These are phyloP conservation scores for Nannizziopsis barbatae DNA, from an alignment of 2,329 filamentous ascomycete genomes.

Conservation along the genomic window DNA sequence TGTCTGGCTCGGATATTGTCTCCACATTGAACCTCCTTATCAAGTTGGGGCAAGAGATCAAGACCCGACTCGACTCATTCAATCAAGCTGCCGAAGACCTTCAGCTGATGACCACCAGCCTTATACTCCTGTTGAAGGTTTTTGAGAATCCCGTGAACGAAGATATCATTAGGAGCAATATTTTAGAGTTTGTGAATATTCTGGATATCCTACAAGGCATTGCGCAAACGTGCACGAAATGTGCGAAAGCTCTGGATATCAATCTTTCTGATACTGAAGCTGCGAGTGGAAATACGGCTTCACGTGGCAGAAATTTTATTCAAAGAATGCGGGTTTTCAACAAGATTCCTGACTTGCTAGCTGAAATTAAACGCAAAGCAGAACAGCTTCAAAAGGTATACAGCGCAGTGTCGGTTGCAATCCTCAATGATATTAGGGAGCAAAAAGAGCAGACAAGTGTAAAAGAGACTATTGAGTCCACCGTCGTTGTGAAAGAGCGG, in stretches of 20 bases:
- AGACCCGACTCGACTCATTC: conserved; percentile 4
- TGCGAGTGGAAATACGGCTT: no score
- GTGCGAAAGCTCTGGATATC: no score
- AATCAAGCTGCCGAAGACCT: conserved; percentile 7
- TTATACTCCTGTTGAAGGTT: conserved; percentile 2
- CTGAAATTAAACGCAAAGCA: conserved; percentile 5
- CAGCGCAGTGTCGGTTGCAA: conserved; percentile 5
- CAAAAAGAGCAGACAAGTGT: not conserved
- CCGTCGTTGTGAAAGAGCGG: no score
- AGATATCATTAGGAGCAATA: no score
- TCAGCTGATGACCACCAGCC: conserved; percentile 1
- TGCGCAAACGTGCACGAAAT: no score
- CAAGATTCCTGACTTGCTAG: conserved; percentile 1
- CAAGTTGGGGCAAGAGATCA: conserved; percentile 4
- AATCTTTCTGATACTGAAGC: no score
- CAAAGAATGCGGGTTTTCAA: no score
- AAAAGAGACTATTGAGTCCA: not conserved
- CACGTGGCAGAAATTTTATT: no score
- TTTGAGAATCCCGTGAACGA: not conserved
- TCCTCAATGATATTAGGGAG: not conserved
- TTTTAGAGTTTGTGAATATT: no score
- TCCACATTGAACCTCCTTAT: not conserved
- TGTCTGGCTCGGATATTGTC: no score
- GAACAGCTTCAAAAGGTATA: conserved; percentile 5
- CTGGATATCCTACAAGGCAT: no score